Percentiles rank a stretch among this genome's conserved stretches.
phyloP scores from a whole-genome alignment of 2,329 filamentous ascomycete species.

The Pseudogymnoascus sp. region DNA sequence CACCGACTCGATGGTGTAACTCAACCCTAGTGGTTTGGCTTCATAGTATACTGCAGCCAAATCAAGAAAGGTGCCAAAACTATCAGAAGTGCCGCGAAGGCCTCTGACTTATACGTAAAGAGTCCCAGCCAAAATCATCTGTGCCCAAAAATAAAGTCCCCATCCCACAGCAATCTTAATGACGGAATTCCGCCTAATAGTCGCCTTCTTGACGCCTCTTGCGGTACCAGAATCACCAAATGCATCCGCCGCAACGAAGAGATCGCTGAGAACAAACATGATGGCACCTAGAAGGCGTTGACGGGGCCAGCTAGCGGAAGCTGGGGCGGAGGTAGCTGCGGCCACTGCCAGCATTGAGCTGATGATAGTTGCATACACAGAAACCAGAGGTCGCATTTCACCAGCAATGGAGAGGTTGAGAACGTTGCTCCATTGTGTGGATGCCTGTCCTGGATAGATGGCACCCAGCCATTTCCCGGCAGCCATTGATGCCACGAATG shows the following conservation, averaged over 20 bases:
- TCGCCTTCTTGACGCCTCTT: neutral
- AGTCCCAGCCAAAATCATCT: constrained; percentile 38
- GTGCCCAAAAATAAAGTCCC: constrained; percentile 42
- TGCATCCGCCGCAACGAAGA: constrained; percentile 28
- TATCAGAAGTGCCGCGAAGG: constrained; percentile 44
- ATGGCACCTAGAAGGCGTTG: constrained; percentile 25
- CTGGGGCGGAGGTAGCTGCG: constrained; percentile 16
- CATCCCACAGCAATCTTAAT: constrained; percentile 54
- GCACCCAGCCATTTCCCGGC: constrained; percentile 24
- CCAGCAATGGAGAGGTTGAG: constrained; percentile 21
- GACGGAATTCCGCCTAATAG: constrained; percentile 21
- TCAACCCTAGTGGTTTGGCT: neutral
- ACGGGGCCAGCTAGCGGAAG: constrained; percentile 6
- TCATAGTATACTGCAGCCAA: neutral
- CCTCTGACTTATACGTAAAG: neutral
- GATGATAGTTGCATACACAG: constrained; percentile 25
- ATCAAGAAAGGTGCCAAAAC: constrained; percentile 52
- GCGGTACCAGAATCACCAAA: constrained; percentile 15
- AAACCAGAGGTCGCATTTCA: constrained; percentile 25
- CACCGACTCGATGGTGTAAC: neutral
- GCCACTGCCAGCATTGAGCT: constrained; percentile 26
- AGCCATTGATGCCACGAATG: constrained; percentile 19
- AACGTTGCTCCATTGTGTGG: constrained; percentile 16
- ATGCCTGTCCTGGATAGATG: constrained; percentile 21
- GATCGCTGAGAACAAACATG: constrained; percentile 28